Base-by-base conservation (phyloP, 176 grass and related monocot species). In the Oryza glaberrima region DNA sequence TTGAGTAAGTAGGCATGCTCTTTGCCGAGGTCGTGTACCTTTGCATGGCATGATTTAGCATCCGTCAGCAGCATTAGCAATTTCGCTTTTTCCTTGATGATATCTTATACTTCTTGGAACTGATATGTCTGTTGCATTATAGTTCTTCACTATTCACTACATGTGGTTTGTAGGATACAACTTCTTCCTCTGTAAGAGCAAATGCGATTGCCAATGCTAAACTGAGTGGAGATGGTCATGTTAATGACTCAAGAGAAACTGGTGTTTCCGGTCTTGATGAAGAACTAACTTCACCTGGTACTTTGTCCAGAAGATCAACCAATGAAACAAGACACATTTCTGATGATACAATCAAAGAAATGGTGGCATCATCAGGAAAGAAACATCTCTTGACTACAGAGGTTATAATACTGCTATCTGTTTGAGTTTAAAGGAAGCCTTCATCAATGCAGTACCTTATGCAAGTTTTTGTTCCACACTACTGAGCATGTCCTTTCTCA, bases 331-430 rank as follows among this genome's bases (percentile, higher is more conserved):
- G 49, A 67, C 67, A 19, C 54, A 23, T 92, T 41, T 78, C 90
- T 74, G 80, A 88, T 82, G 92, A 93, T 74, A 44, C 84, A 48
- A 74, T 80, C 68, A 89, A 92, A 68, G 86, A 92, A 80, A 75
- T 88, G 69, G 81, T 92, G 38, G 78, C 72, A 80, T 92, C 90
- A 77, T 69, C 85, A 64, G 88, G 94, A 78, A 87, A 85, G 76
- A 90, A 91, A 68, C 90, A 89, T 87, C 77, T 97, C 49, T 73
- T 97, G 75, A 77, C 92, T 84, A 73, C 86, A 6, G 94, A 97
- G 92, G 94, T 97, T 34, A 51, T 26, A 65, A 76, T 82, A 72
- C 63, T 16, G 19, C 87, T 67, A 45, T 73, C 40, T 69, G 48
- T 77, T 80, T 69, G 16, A 43, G 26, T 81, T 90, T 56, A 23